Conservation (phyloP, 768 basidiomycete genomes). For the Pholiota microspora region DNA sequence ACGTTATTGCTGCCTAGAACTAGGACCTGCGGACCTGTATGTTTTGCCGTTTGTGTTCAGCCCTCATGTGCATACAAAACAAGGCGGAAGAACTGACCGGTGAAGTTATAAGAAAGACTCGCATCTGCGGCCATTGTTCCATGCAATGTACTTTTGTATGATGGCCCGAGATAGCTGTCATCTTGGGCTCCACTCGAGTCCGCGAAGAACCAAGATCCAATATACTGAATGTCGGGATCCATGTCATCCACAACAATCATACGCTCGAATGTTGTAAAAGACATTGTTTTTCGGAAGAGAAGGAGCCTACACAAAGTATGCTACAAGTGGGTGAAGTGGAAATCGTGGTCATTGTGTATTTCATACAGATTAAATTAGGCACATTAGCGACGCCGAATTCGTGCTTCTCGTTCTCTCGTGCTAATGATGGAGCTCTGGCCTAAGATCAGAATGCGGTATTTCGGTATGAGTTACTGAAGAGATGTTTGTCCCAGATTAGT, state of each 20-base stretch:
- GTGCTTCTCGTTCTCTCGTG: too few species aligned
- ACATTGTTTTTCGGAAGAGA: too few species aligned
- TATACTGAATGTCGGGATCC: constrained; percentile 17
- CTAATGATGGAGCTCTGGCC: too few species aligned
- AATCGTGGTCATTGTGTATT: too few species aligned
- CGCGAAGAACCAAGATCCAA: constrained; percentile 17
- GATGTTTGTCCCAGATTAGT: too few species aligned
- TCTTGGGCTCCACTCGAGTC: constrained; percentile 14
- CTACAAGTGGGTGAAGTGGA: too few species aligned
- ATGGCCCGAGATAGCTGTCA: constrained; percentile 17
- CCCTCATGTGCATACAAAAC: not conserved
- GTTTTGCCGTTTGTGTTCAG: not conserved
- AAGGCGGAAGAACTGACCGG: constrained; percentile 5
- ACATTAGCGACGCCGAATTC: too few species aligned
- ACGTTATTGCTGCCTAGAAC: constrained; percentile 12
- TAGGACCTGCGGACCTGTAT: constrained; percentile 11
- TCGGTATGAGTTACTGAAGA: too few species aligned
- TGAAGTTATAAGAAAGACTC: constrained; percentile 17
- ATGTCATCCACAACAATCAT: constrained; percentile 21
- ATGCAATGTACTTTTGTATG: constrained; percentile 18
- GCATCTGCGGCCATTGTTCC: constrained; percentile 13
- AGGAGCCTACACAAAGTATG: too few species aligned
- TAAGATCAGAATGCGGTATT: too few species aligned
- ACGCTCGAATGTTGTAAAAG: constrained; percentile 7
- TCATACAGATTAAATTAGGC: too few species aligned